Percentiles rank a stretch among this genome's conserved stretches.
Evolutionary conservation across 108 stramenopile species (phyloP).

Genomic region (Heterococcus sp.): DNA sequence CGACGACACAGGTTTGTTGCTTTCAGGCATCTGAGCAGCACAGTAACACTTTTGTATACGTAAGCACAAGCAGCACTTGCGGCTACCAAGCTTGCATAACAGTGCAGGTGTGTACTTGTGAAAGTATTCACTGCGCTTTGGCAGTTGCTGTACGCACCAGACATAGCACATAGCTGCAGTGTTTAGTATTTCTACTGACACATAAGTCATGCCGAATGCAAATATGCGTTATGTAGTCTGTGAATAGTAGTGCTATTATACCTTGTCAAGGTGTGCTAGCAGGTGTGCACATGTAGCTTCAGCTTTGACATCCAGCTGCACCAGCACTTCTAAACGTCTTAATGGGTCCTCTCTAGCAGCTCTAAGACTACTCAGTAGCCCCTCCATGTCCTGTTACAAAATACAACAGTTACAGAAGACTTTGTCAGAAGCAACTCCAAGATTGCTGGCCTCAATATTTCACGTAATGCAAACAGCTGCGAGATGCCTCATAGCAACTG

Average conservation of each 20-base stretch:
- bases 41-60: background rate
- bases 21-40: background rate
- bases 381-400: conserved; percentile 10
- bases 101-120: background rate
- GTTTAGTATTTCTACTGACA: background rate
- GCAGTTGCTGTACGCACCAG: background rate
- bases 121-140: background rate
- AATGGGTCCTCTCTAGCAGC: conserved; percentile 6
- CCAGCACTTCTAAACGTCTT: conserved; percentile 1
- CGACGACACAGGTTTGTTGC: no score
- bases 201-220: background rate
- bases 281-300: conserved; percentile 30
- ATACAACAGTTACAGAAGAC: no score
- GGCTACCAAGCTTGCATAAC: background rate
- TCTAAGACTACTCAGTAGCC: conserved; percentile 18
- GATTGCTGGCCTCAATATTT: no score
- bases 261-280: conserved; percentile 45
- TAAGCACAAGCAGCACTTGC: background rate
- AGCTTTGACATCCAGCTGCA: conserved; percentile 8
- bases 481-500: no score
- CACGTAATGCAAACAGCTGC: no score
- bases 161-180: background rate
- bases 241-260: background rate
- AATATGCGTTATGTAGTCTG: background rate
- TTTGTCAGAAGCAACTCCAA: no score